Conservation (phyloP, 208 protist species). For the Herpetomonas muscarum region DNA sequence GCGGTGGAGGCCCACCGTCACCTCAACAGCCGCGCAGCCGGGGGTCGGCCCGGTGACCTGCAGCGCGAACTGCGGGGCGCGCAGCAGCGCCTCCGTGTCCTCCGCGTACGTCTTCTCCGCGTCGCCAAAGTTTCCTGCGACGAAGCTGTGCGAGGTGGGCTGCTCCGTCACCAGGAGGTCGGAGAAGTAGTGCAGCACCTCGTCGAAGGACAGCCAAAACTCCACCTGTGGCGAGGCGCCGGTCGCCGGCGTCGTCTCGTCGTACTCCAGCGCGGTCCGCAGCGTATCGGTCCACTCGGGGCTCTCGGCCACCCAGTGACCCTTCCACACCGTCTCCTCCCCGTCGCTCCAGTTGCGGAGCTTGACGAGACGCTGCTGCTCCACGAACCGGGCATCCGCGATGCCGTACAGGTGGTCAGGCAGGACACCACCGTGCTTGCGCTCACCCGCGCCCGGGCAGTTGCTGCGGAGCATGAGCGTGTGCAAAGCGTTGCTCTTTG, state of each 20-base stretch:
- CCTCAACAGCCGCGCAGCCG: conserved; percentile 26
- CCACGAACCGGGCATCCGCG: conserved; percentile 66
- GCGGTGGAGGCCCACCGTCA: conserved; percentile 69
- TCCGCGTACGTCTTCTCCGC: conserved; percentile 10
- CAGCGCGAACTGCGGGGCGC: conserved; percentile 57
- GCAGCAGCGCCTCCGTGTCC: conserved; percentile 10
- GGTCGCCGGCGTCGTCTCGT: neutral
- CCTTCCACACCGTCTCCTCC: conserved; percentile 38
- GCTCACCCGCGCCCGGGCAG: conserved; percentile 34
- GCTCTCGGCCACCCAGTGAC: conserved; percentile 59
- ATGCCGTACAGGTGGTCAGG: conserved; percentile 77
- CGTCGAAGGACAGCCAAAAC: conserved; percentile 80
- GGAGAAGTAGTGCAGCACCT: conserved; percentile 86
- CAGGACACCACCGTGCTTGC: conserved; percentile 46
- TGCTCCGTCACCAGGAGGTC: conserved; percentile 59
- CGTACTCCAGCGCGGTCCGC: conserved; percentile 37
- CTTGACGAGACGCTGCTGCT: conserved; percentile 73
- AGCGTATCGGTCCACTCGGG: conserved; percentile 49
- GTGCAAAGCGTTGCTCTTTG: conserved; percentile 38
- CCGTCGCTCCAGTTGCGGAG: conserved; percentile 56
- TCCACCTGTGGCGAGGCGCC: conserved; percentile 23
- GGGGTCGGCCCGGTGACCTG: conserved; percentile 25
- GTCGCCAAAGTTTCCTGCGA: conserved; percentile 31
- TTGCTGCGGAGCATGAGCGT: conserved; percentile 44
- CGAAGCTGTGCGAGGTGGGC: conserved; percentile 13